phyloP scores from a whole-genome alignment of 306 rosid genomes.

The Glycyrrhiza uralensis region DNA sequence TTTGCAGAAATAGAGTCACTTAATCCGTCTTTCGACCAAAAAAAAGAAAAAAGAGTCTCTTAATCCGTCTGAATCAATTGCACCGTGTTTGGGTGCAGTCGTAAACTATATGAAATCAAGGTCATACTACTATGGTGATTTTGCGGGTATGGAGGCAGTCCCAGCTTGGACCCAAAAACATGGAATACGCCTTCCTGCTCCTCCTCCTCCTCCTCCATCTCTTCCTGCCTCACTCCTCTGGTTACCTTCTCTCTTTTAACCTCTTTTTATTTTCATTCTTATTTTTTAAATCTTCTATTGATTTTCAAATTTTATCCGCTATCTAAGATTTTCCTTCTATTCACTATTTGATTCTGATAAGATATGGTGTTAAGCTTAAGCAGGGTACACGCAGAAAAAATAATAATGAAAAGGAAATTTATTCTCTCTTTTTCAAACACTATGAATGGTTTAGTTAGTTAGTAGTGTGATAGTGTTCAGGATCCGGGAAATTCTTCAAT shows the following conservation, averaged over 20 bases:
- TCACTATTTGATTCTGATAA: background rate
- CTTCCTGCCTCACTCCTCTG: constrained; percentile 45
- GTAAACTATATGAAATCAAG: constrained; percentile 10
- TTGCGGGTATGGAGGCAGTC: constrained; percentile 24
- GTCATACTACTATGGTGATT: constrained; percentile 7
- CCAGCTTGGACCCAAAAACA: constrained; percentile 28
- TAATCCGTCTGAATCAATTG: background rate
- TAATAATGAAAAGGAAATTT: background rate
- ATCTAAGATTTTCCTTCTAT: background rate
- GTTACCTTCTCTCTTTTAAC: constrained; percentile 22
- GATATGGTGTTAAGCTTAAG: background rate
- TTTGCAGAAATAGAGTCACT: too few species aligned
- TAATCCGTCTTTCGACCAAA: too few species aligned
- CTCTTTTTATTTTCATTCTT: background rate
- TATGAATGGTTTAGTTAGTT: background rate
- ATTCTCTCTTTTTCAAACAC: background rate
- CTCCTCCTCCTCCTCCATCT: constrained; percentile 50
- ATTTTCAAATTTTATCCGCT: background rate
- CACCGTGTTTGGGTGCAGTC: constrained; percentile 19
- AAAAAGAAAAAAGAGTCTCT: background rate
- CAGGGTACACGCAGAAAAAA: background rate
- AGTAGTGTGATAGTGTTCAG: background rate
- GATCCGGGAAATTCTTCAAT: constrained; percentile 13
- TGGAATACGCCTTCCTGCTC: constrained; percentile 45
- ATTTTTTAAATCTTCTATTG: background rate